Evolutionary conservation across 495 filamentous ascomycete genomes (phyloP).

Genomic region (Penicillium argentinense): DNA sequence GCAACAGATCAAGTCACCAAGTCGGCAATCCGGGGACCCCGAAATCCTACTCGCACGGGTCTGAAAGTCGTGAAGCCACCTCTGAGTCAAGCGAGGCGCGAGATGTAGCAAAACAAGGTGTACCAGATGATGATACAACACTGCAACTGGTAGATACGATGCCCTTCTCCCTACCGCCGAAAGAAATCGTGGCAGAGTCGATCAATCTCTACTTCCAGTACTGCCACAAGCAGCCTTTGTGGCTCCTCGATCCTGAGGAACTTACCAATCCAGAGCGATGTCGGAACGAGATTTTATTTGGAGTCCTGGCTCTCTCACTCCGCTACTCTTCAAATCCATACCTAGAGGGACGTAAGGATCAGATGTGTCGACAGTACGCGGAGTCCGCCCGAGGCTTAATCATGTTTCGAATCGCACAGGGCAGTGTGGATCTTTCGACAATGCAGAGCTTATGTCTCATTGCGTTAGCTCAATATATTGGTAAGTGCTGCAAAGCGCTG

Average conservation of each 20-base stretch:
- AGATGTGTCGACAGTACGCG: conserved; percentile 33
- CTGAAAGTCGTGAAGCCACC: conserved; percentile 8
- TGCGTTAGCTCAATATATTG: conserved; percentile 39
- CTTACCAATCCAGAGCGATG: conserved; percentile 22
- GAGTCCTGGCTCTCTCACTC: conserved; percentile 36
- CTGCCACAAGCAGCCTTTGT: conserved; percentile 47
- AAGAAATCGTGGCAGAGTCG: conserved; percentile 23
- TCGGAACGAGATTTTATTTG: conserved; percentile 37
- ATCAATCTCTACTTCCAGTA: conserved; percentile 41
- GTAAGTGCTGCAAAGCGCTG: conserved; percentile 13
- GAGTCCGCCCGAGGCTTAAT: conserved; percentile 35
- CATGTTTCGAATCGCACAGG: conserved; percentile 43
- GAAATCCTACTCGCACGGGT: conserved; percentile 2
- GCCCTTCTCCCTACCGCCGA: conserved; percentile 20
- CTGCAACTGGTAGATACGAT: conserved; percentile 16
- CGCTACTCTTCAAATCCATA: conserved; percentile 29
- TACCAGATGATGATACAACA: conserved; percentile 8
- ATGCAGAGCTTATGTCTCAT: conserved; percentile 43
- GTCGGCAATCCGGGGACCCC: conserved; percentile 7
- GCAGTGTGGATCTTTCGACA: conserved; percentile 38
- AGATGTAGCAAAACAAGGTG: background rate
- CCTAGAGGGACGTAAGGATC: conserved; percentile 20
- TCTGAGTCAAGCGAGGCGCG: conserved; percentile 1
- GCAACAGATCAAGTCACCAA: conserved; percentile 14
- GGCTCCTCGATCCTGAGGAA: conserved; percentile 43